These are phyloP conservation scores for Herpetospermum pedunculosum DNA, from an alignment of 306 rosid species.

Conservation along the genomic window DNA sequence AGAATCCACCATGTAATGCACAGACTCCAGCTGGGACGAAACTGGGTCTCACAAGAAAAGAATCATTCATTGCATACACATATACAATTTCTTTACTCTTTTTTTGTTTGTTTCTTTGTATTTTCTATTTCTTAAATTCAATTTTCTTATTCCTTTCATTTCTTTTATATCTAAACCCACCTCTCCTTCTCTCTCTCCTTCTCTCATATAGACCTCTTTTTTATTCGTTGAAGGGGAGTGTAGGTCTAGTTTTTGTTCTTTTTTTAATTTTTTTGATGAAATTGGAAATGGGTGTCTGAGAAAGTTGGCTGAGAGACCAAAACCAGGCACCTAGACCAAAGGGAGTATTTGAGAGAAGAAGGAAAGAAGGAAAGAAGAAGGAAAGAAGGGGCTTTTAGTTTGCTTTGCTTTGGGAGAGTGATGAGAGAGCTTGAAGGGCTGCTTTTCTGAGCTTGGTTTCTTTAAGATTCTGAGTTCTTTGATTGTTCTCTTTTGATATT, in stretches of 20 bases:
- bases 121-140: neutral
- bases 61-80: slow-evolving; percentile 15
- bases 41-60: slow-evolving; percentile 23
- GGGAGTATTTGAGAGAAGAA: neutral
- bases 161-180: slow-evolving; percentile 8
- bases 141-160: neutral
- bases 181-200: slow-evolving; percentile 1
- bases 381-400: neutral
- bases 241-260: neutral
- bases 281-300: slow-evolving; percentile 10
- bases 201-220: slow-evolving; percentile 13
- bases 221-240: slow-evolving; percentile 2
- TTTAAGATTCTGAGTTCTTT: slow-evolving; percentile 18
- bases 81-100: neutral
- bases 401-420: slow-evolving; percentile 2
- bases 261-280: neutral
- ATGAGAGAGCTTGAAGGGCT: slow-evolving; percentile 3
- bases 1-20: slow-evolving; percentile 15
- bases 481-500: slow-evolving; percentile 5
- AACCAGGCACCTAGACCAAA: neutral
- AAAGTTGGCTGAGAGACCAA: neutral
- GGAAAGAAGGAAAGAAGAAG: neutral
- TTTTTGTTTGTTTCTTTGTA: neutral
- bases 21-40: slow-evolving; percentile 14
- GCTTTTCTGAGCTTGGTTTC: slow-evolving; percentile 14